phyloP scores from a whole-genome alignment of 2,329 filamentous ascomycete genomes.

The Xylariales sp. region DNA sequence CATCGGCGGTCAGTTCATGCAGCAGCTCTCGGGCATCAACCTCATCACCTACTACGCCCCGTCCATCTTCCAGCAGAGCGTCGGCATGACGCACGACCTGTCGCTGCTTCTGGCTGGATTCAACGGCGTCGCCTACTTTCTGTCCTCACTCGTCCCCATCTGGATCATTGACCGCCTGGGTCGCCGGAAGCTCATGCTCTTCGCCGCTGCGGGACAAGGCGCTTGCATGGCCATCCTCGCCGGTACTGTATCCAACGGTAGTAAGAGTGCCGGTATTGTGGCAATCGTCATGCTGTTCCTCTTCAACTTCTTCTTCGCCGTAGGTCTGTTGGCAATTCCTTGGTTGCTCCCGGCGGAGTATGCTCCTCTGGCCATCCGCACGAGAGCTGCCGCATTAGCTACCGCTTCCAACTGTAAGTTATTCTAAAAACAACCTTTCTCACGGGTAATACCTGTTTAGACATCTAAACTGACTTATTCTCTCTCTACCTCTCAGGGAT shows the following conservation, averaged over 20 bases:
- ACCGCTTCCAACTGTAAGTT: conserved; percentile 35
- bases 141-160: conserved; percentile 25
- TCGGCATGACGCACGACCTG: conserved; percentile 36
- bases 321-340: conserved; percentile 33
- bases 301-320: conserved; percentile 37
- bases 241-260: conserved; percentile 34
- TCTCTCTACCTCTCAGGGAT: too few relatives aligned
- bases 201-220: conserved; percentile 28
- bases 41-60: conserved; percentile 32
- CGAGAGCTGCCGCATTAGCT: conserved; percentile 30
- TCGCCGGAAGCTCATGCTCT: conserved; percentile 56
- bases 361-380: conserved; percentile 32
- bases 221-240: conserved; percentile 42
- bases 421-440: too few relatives aligned
- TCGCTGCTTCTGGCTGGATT: conserved; percentile 51
- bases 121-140: conserved; percentile 34
- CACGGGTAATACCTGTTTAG: too few relatives aligned
- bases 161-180: conserved; percentile 39
- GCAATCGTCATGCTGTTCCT: conserved; percentile 39
- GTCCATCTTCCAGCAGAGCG: conserved; percentile 38
- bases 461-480: too few relatives aligned
- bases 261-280: conserved; percentile 32
- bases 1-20: conserved; percentile 40
- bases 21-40: conserved; percentile 30
- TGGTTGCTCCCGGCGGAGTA: conserved; percentile 40